Conservation (phyloP, 495 filamentous ascomycete genomes). For the Penicillium desertorum region DNA sequence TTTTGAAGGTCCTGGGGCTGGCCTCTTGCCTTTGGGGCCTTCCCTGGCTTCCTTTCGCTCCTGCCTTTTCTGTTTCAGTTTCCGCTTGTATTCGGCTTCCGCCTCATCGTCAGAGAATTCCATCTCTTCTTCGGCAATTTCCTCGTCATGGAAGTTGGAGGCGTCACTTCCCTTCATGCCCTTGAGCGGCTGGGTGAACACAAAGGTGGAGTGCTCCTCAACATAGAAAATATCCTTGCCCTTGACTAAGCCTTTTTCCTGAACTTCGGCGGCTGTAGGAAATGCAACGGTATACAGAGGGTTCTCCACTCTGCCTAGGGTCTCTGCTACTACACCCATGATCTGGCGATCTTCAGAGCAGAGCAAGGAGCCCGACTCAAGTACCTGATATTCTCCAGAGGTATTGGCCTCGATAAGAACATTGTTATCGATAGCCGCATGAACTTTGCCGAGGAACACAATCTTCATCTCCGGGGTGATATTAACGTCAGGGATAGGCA, state of each 20-base stretch:
- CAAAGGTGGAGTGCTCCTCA: slow-evolving; percentile 67
- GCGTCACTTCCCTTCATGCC: slow-evolving; percentile 83
- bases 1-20: slow-evolving; percentile 38
- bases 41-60: slow-evolving; percentile 46
- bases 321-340: slow-evolving; percentile 77
- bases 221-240: slow-evolving; percentile 78
- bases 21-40: slow-evolving; percentile 37
- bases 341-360: slow-evolving; percentile 74
- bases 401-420: slow-evolving; percentile 76
- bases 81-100: slow-evolving; percentile 77
- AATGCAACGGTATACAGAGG: slow-evolving; percentile 81
- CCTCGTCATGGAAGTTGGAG: slow-evolving; percentile 91
- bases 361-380: slow-evolving; percentile 79
- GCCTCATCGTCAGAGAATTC: slow-evolving; percentile 97
- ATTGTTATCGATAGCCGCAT: slow-evolving; percentile 71
- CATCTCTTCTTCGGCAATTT: slow-evolving; percentile 77
- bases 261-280: slow-evolving; percentile 61
- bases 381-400: slow-evolving; percentile 76
- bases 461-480: slow-evolving; percentile 76
- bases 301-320: slow-evolving; percentile 75
- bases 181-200: slow-evolving; percentile 79
- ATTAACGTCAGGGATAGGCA: slow-evolving; percentile 70
- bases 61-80: slow-evolving; percentile 59
- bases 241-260: slow-evolving; percentile 58
- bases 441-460: slow-evolving; percentile 66